These are phyloP conservation scores for Elsinoe australis DNA, from an alignment of 2,329 filamentous ascomycete genomes.

Conservation along the genomic window DNA sequence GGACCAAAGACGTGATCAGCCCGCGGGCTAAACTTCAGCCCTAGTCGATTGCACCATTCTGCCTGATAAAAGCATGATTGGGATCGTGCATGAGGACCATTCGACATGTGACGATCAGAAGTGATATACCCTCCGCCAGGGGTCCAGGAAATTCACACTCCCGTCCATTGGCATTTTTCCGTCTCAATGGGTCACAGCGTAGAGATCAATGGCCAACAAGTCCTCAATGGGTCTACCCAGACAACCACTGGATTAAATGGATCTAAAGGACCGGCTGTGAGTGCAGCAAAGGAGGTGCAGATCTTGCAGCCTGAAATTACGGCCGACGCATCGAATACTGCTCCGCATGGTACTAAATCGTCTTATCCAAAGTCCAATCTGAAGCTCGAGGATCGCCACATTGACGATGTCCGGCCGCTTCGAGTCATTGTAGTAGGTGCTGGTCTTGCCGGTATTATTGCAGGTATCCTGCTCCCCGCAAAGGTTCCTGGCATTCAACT, in stretches of 20 bases:
- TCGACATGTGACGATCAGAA: not conserved
- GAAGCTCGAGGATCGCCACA: conserved; percentile 11
- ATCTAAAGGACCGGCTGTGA: too few species aligned
- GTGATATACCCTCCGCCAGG: not conserved
- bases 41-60: conserved; percentile 14
- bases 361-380: conserved; percentile 2
- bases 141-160: not conserved
- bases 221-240: too few species aligned
- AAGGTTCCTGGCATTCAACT: conserved; percentile 63
- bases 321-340: too few species aligned
- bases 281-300: too few species aligned
- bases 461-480: conserved; percentile 57
- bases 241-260: too few species aligned
- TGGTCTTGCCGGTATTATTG: conserved; percentile 55
- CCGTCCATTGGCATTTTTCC: not conserved
- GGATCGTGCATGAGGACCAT: not conserved
- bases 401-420: conserved; percentile 1
- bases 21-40: not conserved
- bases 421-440: conserved; percentile 57
- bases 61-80: conserved; percentile 11
- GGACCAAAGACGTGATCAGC: conserved; percentile 9
- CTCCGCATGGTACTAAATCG: too few species aligned
- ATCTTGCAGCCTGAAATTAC: too few species aligned
- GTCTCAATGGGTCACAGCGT: conserved; percentile 2
- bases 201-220: not conserved